These are phyloP conservation scores for Mortierella sp. DNA, from an alignment of 371 early-diverging fungal genomes.

Conservation along the genomic window DNA sequence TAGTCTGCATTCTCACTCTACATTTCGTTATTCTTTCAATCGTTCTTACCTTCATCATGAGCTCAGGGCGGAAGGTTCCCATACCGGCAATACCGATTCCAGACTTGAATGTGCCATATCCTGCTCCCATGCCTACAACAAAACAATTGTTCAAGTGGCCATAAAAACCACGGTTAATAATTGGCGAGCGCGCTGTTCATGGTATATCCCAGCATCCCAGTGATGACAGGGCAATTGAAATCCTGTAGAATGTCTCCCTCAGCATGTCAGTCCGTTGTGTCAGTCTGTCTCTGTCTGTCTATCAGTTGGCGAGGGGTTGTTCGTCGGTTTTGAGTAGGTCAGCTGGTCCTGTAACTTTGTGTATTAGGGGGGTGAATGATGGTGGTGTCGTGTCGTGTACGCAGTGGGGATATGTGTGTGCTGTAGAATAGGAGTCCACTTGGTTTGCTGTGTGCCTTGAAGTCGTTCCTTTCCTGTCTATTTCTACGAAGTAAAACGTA, in stretches of 20 bases:
- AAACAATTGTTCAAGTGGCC: neutral
- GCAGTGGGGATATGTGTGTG: neutral
- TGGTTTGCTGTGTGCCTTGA: neutral
- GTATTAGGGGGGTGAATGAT: neutral
- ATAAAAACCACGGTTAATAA: neutral
- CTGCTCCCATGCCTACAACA: slow-evolving; percentile 87
- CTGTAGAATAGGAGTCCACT: no score
- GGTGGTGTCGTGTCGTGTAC: neutral
- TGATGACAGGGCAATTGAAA: neutral
- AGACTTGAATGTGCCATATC: slow-evolving; percentile 98
- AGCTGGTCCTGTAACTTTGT: neutral
- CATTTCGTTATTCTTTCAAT: no score
- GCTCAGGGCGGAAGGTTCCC: slow-evolving; percentile 95
- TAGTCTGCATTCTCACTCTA: neutral
- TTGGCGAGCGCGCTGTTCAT: neutral
- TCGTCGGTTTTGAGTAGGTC: neutral
- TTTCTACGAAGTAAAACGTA: slow-evolving; percentile 30
- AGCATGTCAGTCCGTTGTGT: neutral
- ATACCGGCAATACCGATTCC: slow-evolving; percentile 96
- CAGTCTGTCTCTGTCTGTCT: neutral
- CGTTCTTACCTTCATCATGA: slow-evolving; percentile 90
- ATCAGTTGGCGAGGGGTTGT: neutral
- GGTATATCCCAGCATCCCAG: neutral
- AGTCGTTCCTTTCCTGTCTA: neutral
- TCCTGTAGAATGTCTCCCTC: neutral